A percentile compares a stretch with the other conserved stretches of the same genome.
Conservation (phyloP, 1,284 basidiomycete species). For the Cutaneotrichosporon dermatis region DNA sequence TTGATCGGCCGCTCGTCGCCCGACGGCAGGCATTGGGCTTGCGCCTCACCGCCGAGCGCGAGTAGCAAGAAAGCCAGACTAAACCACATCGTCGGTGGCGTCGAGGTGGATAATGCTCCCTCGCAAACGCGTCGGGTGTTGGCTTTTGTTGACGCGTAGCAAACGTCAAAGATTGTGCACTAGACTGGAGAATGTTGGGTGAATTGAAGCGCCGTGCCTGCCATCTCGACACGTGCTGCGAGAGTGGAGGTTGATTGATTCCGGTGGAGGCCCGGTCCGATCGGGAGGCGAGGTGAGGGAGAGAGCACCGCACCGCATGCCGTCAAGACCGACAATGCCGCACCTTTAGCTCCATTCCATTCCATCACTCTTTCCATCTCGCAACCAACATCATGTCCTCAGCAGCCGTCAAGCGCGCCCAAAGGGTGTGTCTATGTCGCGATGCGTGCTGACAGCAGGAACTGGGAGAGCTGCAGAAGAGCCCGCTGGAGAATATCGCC, state of each 20-base stretch:
- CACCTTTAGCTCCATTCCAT: neutral
- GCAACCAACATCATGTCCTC: too few relatives aligned
- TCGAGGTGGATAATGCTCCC: too few relatives aligned
- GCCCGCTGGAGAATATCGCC: conserved; percentile 56
- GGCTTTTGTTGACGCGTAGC: too few relatives aligned
- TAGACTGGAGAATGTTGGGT: too few relatives aligned
- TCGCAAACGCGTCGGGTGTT: too few relatives aligned
- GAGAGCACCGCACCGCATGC: too few relatives aligned
- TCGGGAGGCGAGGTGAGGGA: too few relatives aligned
- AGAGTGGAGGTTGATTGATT: too few relatives aligned
- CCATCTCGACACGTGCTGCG: too few relatives aligned
- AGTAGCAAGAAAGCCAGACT: neutral
- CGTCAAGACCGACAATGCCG: neutral
- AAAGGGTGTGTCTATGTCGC: conserved; percentile 24
- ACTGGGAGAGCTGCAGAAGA: conserved; percentile 36
- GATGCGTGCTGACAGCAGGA: conserved; percentile 31
- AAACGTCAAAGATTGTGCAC: too few relatives aligned
- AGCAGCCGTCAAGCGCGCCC: conserved; percentile 36
- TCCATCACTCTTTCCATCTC: neutral
- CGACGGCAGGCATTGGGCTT: conserved; percentile 14
- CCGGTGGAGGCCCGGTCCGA: too few relatives aligned
- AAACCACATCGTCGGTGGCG: neutral
- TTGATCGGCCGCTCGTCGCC: conserved; percentile 44
- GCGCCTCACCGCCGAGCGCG: neutral
- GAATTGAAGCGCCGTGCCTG: too few relatives aligned